Conservation (phyloP, 148 eudicot species). For the Fagopyrum tataricum region DNA sequence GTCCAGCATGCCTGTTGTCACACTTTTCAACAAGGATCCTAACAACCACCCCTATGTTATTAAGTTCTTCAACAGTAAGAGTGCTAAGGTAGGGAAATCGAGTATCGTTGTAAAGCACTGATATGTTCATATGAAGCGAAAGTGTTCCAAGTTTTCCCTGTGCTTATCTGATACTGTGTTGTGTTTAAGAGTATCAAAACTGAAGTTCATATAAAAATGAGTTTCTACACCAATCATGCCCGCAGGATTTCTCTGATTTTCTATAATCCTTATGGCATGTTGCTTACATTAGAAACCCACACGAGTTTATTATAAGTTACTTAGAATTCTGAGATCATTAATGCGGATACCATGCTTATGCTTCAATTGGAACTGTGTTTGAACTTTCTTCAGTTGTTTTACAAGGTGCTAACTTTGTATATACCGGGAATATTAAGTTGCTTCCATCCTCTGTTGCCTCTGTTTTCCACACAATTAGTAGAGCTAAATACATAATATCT, state of each 20-base stretch:
- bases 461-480: not conserved
- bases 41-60: conserved; percentile 51
- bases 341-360: not conserved
- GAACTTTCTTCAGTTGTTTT: not conserved
- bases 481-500: not conserved
- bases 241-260: not conserved
- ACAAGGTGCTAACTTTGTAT: not conserved
- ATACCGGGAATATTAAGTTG: not conserved
- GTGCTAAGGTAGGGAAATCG: conserved; percentile 37
- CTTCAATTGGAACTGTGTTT: not conserved
- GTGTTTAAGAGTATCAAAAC: not conserved
- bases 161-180: not conserved
- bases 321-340: not conserved
- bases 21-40: conserved; percentile 59
- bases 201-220: not conserved
- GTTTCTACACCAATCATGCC: not conserved
- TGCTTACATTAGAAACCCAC: not conserved
- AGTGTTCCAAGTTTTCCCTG: not conserved
- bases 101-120: not conserved
- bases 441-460: not conserved
- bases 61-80: conserved; percentile 52
- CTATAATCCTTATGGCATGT: not conserved
- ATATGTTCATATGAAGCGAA: not conserved
- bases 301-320: not conserved
- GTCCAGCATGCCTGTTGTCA: conserved; percentile 47